Evolutionary conservation across 1,284 basidiomycete genomes (phyloP).

Genomic region (Puccinia polysora): DNA sequence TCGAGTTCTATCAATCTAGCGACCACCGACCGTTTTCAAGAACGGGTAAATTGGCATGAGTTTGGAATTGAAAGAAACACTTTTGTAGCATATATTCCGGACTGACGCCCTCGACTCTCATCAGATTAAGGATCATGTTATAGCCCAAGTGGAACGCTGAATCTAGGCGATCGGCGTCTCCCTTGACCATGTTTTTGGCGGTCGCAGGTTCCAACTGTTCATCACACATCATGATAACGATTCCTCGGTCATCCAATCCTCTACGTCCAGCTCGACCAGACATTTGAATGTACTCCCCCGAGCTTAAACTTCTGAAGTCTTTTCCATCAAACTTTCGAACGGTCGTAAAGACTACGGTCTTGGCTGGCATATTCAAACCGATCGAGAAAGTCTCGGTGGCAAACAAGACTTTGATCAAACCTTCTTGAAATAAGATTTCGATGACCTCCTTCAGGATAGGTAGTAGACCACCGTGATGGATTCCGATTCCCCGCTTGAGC

Average conservation of each 20-base stretch:
- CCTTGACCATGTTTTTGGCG: conserved; percentile 97
- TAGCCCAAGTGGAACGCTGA: conserved; percentile 98
- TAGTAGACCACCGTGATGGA: conserved; percentile 95
- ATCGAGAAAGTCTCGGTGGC: conserved; percentile 99
- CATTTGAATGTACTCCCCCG: conserved; percentile 70
- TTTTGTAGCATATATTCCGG: conserved; percentile 97
- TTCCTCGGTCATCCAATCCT: conserved; percentile 95
- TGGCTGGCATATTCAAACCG: conserved; percentile 98
- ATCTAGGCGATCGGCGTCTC: conserved; percentile 92
- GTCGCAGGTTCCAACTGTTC: conserved; percentile 89
- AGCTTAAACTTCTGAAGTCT: conserved; percentile 78
- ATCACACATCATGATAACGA: conserved; percentile 99
- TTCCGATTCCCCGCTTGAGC: conserved; percentile 90
- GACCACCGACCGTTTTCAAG: conserved; percentile 60
- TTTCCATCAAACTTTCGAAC: conserved; percentile 94
- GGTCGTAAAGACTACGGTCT: conserved; percentile 95
- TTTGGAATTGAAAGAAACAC: conserved; percentile 99
- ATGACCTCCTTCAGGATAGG: conserved; percentile 99
- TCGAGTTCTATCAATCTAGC: not conserved
- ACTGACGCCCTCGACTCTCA: conserved; percentile 97
- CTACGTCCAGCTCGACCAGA: conserved; percentile 94
- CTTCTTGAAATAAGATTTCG: conserved; percentile 98
- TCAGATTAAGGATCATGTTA: conserved; percentile 98
- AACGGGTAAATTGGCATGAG: conserved; percentile 76
- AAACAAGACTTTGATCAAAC: conserved; percentile 97